Conservation (phyloP, 768 basidiomycete genomes). For the Serendipita indica region DNA sequence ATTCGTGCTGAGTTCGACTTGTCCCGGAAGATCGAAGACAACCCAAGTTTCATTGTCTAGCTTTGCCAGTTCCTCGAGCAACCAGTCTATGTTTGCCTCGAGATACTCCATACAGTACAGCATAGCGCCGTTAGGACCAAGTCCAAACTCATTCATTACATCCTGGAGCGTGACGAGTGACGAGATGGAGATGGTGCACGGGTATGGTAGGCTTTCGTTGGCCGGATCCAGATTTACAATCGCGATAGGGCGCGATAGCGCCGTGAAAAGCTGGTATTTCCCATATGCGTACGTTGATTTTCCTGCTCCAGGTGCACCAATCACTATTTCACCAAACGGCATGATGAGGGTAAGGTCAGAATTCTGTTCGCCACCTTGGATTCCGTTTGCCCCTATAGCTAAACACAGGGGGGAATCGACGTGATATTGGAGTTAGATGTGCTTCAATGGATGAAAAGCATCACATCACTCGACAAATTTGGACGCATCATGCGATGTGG, state of each 20-base stretch:
- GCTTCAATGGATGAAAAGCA: too few species aligned
- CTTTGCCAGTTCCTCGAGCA: constrained; percentile 50
- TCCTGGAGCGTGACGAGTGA: constrained; percentile 75
- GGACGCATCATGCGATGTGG: too few species aligned
- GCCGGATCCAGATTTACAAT: constrained; percentile 96
- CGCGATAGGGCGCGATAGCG: constrained; percentile 70
- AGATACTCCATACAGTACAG: constrained; percentile 95
- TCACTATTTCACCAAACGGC: constrained; percentile 82
- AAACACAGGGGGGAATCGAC: too few species aligned
- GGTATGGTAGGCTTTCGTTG: constrained; percentile 78
- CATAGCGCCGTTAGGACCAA: constrained; percentile 95
- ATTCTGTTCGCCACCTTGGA: neutral
- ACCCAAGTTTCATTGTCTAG: constrained; percentile 67
- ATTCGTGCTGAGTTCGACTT: constrained; percentile 95
- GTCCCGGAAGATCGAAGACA: constrained; percentile 90
- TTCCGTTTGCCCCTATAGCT: too few species aligned
- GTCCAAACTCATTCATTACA: constrained; percentile 65
- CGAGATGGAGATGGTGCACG: constrained; percentile 74
- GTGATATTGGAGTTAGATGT: too few species aligned
- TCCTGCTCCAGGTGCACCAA: constrained; percentile 72
- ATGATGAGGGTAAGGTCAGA: too few species aligned
- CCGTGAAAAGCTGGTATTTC: constrained; percentile 78
- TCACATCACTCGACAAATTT: too few species aligned
- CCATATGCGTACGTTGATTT: constrained; percentile 84
- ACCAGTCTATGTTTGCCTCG: constrained; percentile 86